Evolutionary conservation across 1,284 basidiomycete species (phyloP).

Genomic region (Phellinidium pouzarii): DNA sequence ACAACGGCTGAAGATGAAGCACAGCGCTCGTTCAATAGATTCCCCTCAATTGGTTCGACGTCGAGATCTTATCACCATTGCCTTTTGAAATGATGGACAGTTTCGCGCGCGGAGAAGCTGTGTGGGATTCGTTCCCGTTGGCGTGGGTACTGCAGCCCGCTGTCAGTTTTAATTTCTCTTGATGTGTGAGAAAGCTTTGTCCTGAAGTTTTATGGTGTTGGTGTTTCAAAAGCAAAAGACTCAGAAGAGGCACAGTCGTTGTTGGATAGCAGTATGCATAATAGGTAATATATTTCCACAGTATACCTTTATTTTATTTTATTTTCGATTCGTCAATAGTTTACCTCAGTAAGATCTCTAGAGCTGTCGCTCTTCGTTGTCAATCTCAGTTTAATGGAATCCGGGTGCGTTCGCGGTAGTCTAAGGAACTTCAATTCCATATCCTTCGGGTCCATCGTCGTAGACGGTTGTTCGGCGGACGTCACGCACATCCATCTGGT

Average conservation of each 20-base stretch:
- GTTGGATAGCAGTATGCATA: too few relatives aligned
- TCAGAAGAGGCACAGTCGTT: too few relatives aligned
- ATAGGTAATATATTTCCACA: too few relatives aligned
- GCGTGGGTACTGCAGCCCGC: constrained; percentile 10
- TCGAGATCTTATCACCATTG: neutral
- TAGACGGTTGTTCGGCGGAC: constrained; percentile 23
- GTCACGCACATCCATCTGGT: constrained; percentile 22
- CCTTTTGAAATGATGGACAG: neutral
- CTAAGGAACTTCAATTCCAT: constrained; percentile 7
- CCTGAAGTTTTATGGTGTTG: neutral
- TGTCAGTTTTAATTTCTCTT: neutral
- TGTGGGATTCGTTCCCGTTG: constrained; percentile 12
- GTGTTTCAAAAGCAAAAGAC: too few relatives aligned
- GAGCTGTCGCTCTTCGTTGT: too few relatives aligned
- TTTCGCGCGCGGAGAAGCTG: constrained; percentile 3
- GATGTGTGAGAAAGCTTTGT: neutral
- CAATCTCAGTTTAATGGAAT: too few relatives aligned
- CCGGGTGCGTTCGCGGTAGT: too few relatives aligned
- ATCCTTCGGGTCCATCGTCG: constrained; percentile 18
- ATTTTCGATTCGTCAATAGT: too few relatives aligned
- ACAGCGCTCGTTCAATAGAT: constrained; percentile 2
- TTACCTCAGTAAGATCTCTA: too few relatives aligned
- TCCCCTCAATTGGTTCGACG: constrained; percentile 6
- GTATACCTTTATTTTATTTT: too few relatives aligned
- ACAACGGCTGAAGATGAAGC: neutral